A percentile compares a stretch with the other conserved stretches of the same genome.
Evolutionary conservation across 2,329 filamentous ascomycete species (phyloP).

Genomic region (Ophiocordyceps polyrhachis-furcata): DNA sequence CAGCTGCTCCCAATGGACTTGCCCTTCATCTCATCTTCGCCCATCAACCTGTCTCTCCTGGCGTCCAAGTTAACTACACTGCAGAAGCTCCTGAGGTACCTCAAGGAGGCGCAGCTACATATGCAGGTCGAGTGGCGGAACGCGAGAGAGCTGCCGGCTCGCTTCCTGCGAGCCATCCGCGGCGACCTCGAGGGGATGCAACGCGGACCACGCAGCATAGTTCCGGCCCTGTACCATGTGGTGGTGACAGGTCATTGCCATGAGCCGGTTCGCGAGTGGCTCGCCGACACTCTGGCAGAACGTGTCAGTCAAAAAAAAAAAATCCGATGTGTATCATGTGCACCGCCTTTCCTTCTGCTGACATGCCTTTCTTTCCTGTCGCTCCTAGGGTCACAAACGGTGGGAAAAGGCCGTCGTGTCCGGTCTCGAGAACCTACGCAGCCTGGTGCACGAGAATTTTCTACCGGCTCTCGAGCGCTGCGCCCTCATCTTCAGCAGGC

Average conservation of each 20-base stretch:
- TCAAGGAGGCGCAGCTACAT: conserved; percentile 61
- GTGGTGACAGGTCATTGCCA: conserved; percentile 70
- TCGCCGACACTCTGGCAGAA: conserved; percentile 67
- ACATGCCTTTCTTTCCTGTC: conserved; percentile 3
- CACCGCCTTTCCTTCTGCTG: neutral
- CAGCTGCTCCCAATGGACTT: conserved; percentile 61
- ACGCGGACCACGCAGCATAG: conserved; percentile 40
- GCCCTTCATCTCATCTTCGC: conserved; percentile 61
- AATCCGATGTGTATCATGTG: neutral
- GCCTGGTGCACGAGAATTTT: conserved; percentile 70
- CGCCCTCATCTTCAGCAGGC: conserved; percentile 59
- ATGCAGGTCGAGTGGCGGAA: conserved; percentile 72
- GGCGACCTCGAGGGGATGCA: conserved; percentile 47
- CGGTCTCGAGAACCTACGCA: conserved; percentile 60
- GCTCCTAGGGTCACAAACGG: conserved; percentile 62
- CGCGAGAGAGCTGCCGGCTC: conserved; percentile 56
- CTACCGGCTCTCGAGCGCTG: conserved; percentile 75
- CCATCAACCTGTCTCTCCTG: conserved; percentile 65
- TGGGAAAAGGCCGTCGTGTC: conserved; percentile 79
- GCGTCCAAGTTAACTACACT: conserved; percentile 75
- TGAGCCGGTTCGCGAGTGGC: conserved; percentile 63
- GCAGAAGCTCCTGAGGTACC: conserved; percentile 71
- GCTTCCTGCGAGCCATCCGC: conserved; percentile 62
- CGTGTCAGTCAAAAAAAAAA: conserved; percentile 44
- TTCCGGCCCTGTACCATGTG: conserved; percentile 65